A percentile compares a stretch with the other conserved stretches of the same genome.
Evolutionary conservation across 495 filamentous ascomycete species (phyloP).

Genomic region (Penicillium longicatenatum): DNA sequence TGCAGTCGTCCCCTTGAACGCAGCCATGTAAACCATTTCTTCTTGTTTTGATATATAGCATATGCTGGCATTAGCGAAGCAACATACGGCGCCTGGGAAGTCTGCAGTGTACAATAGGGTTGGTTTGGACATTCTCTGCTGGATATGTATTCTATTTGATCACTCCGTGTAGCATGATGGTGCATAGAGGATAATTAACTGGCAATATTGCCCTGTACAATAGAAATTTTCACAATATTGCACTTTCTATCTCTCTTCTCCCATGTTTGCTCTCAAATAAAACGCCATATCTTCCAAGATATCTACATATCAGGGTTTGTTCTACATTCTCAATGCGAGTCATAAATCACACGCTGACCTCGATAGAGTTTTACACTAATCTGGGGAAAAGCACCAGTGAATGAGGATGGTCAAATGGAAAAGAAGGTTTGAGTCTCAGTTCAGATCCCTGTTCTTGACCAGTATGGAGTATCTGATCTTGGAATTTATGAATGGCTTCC

Average conservation of each 20-base stretch:
- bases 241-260: too few species aligned
- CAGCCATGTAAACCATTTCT: slow-evolving; percentile 2
- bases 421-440: too few species aligned
- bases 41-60: slow-evolving; percentile 7
- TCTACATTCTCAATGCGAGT: too few species aligned
- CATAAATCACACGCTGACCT: too few species aligned
- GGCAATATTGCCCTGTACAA: neutral
- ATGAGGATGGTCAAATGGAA: too few species aligned
- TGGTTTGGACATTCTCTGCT: neutral
- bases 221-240: too few species aligned
- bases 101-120: slow-evolving; percentile 6
- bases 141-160: slow-evolving; percentile 2
- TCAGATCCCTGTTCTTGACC: too few species aligned
- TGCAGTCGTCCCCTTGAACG: slow-evolving; percentile 21
- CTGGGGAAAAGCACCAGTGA: too few species aligned
- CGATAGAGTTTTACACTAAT: too few species aligned
- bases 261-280: neutral
- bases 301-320: neutral
- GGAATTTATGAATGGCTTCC: too few species aligned
- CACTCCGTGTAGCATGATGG: neutral
- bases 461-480: too few species aligned
- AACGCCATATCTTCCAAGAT: neutral
- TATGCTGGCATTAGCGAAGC: slow-evolving; percentile 16
- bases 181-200: neutral
- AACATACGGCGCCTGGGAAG: slow-evolving; percentile 6